Conservation (phyloP, 2,329 filamentous ascomycete genomes). For the Talaromyces marneffei region DNA sequence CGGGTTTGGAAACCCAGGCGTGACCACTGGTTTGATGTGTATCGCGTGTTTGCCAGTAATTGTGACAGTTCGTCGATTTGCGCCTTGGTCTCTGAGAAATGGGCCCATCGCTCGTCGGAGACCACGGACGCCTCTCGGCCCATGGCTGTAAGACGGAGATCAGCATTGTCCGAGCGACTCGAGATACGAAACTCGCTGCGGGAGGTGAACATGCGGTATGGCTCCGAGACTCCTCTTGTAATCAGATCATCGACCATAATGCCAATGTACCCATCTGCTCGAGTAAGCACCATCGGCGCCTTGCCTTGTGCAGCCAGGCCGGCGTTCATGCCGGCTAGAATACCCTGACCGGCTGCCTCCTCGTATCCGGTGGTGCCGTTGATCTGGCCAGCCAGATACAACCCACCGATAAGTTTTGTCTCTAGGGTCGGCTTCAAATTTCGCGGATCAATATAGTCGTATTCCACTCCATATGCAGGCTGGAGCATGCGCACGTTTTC, state of each 20-base stretch:
- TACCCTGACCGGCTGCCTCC: conserved; percentile 88
- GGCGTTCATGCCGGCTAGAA: conserved; percentile 90
- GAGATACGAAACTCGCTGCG: conserved; percentile 94
- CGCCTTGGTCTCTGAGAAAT: conserved; percentile 58
- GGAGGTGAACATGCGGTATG: conserved; percentile 97
- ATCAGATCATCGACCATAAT: conserved; percentile 98
- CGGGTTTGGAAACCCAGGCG: conserved; percentile 64
- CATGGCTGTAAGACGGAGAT: conserved; percentile 73
- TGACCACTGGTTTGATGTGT: conserved; percentile 62
- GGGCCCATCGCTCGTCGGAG: conserved; percentile 68
- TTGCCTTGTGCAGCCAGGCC: conserved; percentile 69
- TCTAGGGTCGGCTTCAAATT: conserved; percentile 83
- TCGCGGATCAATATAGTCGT: conserved; percentile 95
- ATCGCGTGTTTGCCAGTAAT: conserved; percentile 53
- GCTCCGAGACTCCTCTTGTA: conserved; percentile 93
- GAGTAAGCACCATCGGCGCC: conserved; percentile 60
- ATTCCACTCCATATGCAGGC: conserved; percentile 94
- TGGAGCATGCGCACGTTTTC: conserved; percentile 90
- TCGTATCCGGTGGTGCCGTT: conserved; percentile 98
- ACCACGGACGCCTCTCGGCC: conserved; percentile 74
- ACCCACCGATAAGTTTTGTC: conserved; percentile 81
- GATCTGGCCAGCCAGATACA: conserved; percentile 93
- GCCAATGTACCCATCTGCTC: conserved; percentile 91
- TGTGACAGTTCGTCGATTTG: conserved; percentile 63
- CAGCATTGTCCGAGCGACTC: conserved; percentile 87